Percentiles rank a stretch among this genome's conserved stretches.
These are phyloP conservation scores for Penicillium decumbens DNA, from an alignment of 2,329 filamentous ascomycete genomes.

Conservation along the genomic window DNA sequence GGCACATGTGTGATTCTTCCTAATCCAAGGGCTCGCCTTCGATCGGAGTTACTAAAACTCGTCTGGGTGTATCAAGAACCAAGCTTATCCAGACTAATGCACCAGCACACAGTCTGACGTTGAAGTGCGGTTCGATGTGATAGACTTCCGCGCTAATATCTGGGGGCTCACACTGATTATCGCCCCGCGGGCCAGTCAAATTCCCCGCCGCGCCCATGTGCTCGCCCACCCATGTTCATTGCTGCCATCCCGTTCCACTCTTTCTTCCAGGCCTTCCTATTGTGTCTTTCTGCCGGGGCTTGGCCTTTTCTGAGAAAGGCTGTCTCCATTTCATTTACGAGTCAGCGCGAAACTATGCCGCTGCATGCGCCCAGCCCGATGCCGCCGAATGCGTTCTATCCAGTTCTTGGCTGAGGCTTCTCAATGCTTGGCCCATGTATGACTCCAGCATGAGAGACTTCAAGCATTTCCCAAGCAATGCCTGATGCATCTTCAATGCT, in stretches of 20 bases:
- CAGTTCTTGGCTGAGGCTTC: background rate
- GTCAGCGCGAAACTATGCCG: background rate
- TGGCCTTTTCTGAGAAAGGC: background rate
- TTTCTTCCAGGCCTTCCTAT: background rate
- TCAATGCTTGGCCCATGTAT: background rate
- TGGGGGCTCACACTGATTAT: slow-evolving; percentile 3
- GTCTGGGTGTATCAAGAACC: background rate
- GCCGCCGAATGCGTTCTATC: background rate
- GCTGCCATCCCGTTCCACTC: background rate
- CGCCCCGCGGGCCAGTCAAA: slow-evolving; percentile 14
- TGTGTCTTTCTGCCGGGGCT: background rate
- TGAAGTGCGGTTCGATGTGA: background rate
- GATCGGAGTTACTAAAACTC: background rate
- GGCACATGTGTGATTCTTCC: background rate
- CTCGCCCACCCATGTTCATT: background rate
- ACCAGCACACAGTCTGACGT: background rate
- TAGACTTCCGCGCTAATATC: slow-evolving; percentile 11
- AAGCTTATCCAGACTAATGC: background rate
- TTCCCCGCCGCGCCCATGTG: slow-evolving; percentile 12
- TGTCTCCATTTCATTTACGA: background rate
- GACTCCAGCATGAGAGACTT: background rate
- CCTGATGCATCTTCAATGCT: background rate
- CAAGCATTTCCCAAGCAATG: slow-evolving; percentile 4
- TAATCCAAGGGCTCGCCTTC: background rate
- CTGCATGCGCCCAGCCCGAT: no score